Base-by-base conservation (phyloP, 306 rosid genomes). In the Adenanthera pavonina region DNA sequence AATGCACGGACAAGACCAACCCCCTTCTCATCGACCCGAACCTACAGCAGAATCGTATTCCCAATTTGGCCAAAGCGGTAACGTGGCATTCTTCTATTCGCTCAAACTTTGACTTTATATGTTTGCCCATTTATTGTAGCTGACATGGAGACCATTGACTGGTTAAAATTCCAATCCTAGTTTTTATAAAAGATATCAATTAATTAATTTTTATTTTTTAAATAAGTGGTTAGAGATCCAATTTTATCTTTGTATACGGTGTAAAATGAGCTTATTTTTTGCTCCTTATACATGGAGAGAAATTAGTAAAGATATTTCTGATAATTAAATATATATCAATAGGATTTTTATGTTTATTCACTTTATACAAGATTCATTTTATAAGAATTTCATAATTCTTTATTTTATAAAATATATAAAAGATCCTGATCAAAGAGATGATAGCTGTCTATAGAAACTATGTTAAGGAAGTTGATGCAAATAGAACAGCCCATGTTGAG, bases 21-120 rank as follows among this genome's bases (percentile, higher is more conserved):
- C 54, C 53, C 1, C 8, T 43, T 8, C 53, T 69, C 43, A 17
- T 43, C 57, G 68, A 61, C 78, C n/a, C n/a, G n/a, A n/a, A n/a
- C 67, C 52, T 54, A 19, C 38, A 0, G 20, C 20, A 52, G 74
- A 81, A 25, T 65, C 60, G 38, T 17, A 69, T 64, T 74, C 76
- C 69, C 20, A 76, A 40, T 35, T 76, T 43, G 54, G 80, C 7
- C 17, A 72, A 7, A 4, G 3, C 15, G 3, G 14, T 8, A 1
- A 83, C 80, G 77, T n/a, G 73, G 8, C 86, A 16, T 3, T 33
- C 3, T 56, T 5, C 11, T 0, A 61, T 61, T 61, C 68, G 68
- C 33, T 13, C n/a, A 16, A 61, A 8, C 12, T 30, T 33, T 33
- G n/a, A 33, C 9, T 40, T 71, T 62, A 46, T 20, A n/a, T 68